phyloP scores from a whole-genome alignment of 176 grass and related monocot genomes.

The Puccinellia tenuiflora region DNA sequence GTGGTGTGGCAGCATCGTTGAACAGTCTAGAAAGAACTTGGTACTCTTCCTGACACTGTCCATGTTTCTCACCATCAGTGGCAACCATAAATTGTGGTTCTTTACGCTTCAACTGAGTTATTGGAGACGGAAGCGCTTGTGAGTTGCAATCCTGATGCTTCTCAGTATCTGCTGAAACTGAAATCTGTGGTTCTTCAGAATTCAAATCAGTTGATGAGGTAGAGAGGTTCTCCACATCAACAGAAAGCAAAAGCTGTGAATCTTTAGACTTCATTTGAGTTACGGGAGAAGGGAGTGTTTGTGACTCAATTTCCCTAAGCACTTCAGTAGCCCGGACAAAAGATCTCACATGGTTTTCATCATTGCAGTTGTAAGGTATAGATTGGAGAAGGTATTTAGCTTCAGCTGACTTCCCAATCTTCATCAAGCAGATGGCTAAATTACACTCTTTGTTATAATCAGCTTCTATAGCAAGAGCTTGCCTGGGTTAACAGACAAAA shows the following conservation, averaged over 20 bases:
- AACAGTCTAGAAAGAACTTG: constrained; percentile 38
- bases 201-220: constrained; percentile 25
- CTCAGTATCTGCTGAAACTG: constrained; percentile 15
- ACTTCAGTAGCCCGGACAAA: constrained; percentile 39
- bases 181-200: constrained; percentile 16
- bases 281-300: constrained; percentile 31
- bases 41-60: neutral
- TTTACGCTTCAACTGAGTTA: constrained; percentile 40
- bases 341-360: constrained; percentile 51
- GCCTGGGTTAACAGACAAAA: constrained; percentile 37
- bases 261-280: constrained; percentile 43
- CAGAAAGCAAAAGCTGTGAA: constrained; percentile 3
- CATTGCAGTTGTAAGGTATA: constrained; percentile 36
- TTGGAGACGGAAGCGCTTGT: constrained; percentile 31
- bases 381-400: constrained; percentile 49
- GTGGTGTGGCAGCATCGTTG: constrained; percentile 47
- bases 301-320: constrained; percentile 40
- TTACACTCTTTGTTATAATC: constrained; percentile 74
- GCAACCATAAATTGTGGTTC: constrained; percentile 8
- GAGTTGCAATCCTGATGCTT: constrained; percentile 18
- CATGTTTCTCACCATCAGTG: constrained; percentile 14
- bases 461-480: constrained; percentile 61
- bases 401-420: constrained; percentile 46
- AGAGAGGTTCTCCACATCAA: constrained; percentile 26
- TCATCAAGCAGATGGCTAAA: constrained; percentile 70